Conservation (phyloP, 2,329 filamentous ascomycete genomes). For the Pestalotiopsis sp. region DNA sequence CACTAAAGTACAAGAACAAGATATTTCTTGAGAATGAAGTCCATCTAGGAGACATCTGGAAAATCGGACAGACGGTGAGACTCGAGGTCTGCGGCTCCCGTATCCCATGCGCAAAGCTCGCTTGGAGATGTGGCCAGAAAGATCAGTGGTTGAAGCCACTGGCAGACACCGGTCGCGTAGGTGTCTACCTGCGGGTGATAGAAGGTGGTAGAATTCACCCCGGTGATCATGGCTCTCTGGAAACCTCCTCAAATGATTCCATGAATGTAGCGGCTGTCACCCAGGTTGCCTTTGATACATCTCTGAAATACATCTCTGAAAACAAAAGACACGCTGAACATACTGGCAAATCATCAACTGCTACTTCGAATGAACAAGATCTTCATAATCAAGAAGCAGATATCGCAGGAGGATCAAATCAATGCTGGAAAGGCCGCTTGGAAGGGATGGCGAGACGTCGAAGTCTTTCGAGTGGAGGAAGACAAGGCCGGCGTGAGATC, state of each 20-base stretch:
- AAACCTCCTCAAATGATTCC: slow-evolving; percentile 18
- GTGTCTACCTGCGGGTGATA: slow-evolving; percentile 24
- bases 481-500: slow-evolving; percentile 24
- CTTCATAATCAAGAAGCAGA: slow-evolving; percentile 16
- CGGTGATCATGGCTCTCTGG: slow-evolving; percentile 20
- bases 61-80: slow-evolving; percentile 21
- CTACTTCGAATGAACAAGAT: slow-evolving; percentile 26
- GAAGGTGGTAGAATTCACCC: slow-evolving; percentile 22
- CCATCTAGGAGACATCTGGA: slow-evolving; percentile 25
- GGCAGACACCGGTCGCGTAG: slow-evolving; percentile 22
- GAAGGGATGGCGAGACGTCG: slow-evolving; percentile 24
- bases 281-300: slow-evolving; percentile 22
- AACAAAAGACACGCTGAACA: slow-evolving; percentile 24
- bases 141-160: slow-evolving; percentile 24
- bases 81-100: slow-evolving; percentile 25
- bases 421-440: slow-evolving; percentile 21
- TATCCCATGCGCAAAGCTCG: slow-evolving; percentile 25
- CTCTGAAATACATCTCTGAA: slow-evolving; percentile 26
- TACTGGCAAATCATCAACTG: slow-evolving; percentile 22
- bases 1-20: slow-evolving; percentile 18
- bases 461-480: slow-evolving; percentile 18
- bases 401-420: slow-evolving; percentile 19
- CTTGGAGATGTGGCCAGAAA: slow-evolving; percentile 27
- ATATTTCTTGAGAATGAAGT: slow-evolving; percentile 22
- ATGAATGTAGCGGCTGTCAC: slow-evolving; percentile 22